Evolutionary conservation across 139 green algal species (phyloP).

Genomic region (Chlamydomonas schloesseri): DNA sequence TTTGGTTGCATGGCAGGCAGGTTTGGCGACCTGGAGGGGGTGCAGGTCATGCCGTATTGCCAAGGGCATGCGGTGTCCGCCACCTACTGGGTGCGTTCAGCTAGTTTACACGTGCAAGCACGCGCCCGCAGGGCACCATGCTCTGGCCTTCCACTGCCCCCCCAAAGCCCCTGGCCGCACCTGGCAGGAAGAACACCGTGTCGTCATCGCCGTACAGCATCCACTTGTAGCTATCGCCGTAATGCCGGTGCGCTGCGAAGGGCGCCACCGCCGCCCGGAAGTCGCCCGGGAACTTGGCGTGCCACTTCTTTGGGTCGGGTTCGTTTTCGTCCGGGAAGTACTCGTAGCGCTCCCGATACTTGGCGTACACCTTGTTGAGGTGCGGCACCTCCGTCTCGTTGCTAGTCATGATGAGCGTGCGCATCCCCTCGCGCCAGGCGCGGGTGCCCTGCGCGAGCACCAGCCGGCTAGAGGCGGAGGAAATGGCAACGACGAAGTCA

Average conservation of each 20-base stretch:
- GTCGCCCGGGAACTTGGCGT: slow-evolving; percentile 38
- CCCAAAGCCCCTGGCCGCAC: too few relatives aligned
- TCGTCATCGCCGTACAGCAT: slow-evolving; percentile 38
- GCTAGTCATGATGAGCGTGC: slow-evolving; percentile 28
- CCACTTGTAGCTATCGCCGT: slow-evolving; percentile 26
- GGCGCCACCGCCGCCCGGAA: slow-evolving; percentile 11
- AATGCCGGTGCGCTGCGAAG: slow-evolving; percentile 15
- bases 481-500: slow-evolving; percentile 25
- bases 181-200: not conserved
- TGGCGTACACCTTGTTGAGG: slow-evolving; percentile 31
- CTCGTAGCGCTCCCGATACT: slow-evolving; percentile 35
- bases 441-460: slow-evolving; percentile 21
- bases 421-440: not conserved
- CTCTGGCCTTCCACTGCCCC: too few relatives aligned
- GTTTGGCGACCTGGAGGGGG: not conserved
- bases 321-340: slow-evolving; percentile 9
- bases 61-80: too few relatives aligned
- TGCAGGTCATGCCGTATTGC: not conserved
- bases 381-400: not conserved
- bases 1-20: too few relatives aligned
- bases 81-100: too few relatives aligned
- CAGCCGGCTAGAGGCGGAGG: not conserved
- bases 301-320: not conserved
- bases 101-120: too few relatives aligned
- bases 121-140: too few relatives aligned